Base-by-base conservation (phyloP, 2,329 filamentous ascomycete species). In the Cladobotryum protrusum region DNA sequence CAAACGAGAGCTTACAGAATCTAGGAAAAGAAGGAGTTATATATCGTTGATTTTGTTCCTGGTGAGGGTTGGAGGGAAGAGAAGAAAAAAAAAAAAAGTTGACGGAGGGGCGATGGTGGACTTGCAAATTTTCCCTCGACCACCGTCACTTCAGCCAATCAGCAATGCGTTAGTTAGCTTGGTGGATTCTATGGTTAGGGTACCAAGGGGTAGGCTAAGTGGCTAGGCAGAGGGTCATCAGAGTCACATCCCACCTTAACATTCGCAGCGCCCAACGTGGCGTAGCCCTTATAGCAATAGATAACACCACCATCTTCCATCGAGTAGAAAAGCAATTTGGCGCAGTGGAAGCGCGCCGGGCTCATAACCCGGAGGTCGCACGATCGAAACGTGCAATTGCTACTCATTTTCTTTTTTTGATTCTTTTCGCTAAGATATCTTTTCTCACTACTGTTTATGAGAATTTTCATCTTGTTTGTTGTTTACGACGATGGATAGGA, bases 1-100 rank as follows among this genome's bases (percentile, higher is more conserved):
- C 57, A 59, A 55, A 66, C 67, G 68, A 71, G 70, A 72, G 69
- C 63, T 58, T 59, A 64, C 59, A 59, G 59, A 65, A 68, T 64
- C 67, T 73, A 74, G 63, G 69, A 75, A 63, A 56, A 56, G 54
- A 57, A 53, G 54, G 45, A 51, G 59, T 61, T 59, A 57, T 59
- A 56, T 63, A 57, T 66, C 52, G 56, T 58, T 62, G 14, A 61
- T 61, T 61, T 58, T 62, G 56, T 57, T 60, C 53, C 61, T 61
- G 58, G 17, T 54, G 61, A 59, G 61, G 57, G 58, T 59, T 60
- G 58, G 56, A 60, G 56, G 56, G 62, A 57, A 42, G 46, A 45
- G 49, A 34, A 43, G 45, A 49, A 45, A 59, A 59, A 62, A 65
- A 68, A 70, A 67, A 70, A 69, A 65, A 63, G 59, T 65, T 55